Conservation (phyloP, 495 filamentous ascomycete species). For the Astrocystis sublimbata region DNA sequence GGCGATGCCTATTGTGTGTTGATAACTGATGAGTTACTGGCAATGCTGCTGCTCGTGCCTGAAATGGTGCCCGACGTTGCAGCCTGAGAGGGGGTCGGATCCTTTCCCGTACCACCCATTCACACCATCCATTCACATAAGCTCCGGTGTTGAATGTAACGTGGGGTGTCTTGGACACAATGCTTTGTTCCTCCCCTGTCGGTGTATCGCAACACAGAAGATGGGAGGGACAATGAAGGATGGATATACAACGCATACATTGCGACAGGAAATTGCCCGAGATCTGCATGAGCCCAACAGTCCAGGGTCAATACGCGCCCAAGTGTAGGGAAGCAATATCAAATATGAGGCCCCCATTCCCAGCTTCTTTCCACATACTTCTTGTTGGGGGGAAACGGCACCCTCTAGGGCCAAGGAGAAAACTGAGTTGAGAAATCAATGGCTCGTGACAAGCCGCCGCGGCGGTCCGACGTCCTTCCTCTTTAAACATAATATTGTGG, state of each 20-base stretch:
- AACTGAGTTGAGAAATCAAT: constrained; percentile 19
- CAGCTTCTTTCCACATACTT: background rate
- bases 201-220: background rate
- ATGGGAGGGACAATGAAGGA: background rate
- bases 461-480: background rate
- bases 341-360: constrained; percentile 15
- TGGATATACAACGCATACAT: constrained; percentile 16
- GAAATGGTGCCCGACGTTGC: constrained; percentile 14
- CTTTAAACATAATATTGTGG: constrained; percentile 28
- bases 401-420: too few species aligned
- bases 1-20: background rate
- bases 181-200: background rate
- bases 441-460: constrained; percentile 26
- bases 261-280: constrained; percentile 9
- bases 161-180: constrained; percentile 5
- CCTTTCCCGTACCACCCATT: background rate
- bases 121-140: background rate
- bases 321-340: background rate
- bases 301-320: background rate
- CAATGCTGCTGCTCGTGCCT: constrained; percentile 10
- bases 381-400: background rate
- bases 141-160: constrained; percentile 4
- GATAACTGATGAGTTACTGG: too few species aligned
- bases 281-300: constrained; percentile 4
- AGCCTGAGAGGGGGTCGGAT: constrained; percentile 1